Evolutionary conservation across 176 grass and related monocot genomes (phyloP), one percentile per base, ranked within the genome.

Genomic region (Phoenix dactylifera): DNA sequence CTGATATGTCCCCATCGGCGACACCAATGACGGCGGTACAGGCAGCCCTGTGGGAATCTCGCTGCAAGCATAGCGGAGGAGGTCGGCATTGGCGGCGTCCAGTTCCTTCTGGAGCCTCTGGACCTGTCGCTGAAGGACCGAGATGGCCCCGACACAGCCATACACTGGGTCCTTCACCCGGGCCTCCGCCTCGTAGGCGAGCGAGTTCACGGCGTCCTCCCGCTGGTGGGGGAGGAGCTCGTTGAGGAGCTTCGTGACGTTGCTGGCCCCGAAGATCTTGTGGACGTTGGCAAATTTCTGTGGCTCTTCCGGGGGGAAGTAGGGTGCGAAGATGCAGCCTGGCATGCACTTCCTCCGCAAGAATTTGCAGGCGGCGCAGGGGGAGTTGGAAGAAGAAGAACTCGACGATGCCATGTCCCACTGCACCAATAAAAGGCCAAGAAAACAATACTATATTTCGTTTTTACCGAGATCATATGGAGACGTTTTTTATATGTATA

Each of bases 251-350:
- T 59, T 59, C 5, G 57, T 24, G 25, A 30, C 57, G 23, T 59
- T 29, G 57, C 57, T 59, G 57, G 57, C 57, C 3, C 57, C 57
- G 7, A 59, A 59, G 15, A 59, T 28, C 57, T 59, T 59, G 57
- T 59, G 57, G 22, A 30, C 57, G 7, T 59, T 59, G 24, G 57
- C 57, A 29, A 59, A 59, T 22, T 59, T 59, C 22, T 59, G 57
- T 2, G 57, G 57, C 24, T 59, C 57, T 26, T 59, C 57, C 17
- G 57, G 25, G 24, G 24, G 57, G 6, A 59, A 59, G 15, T 59
- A 59, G 24, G 57, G 57, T 30, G 26, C 57, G 16, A 59, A 59
- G 57, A 59, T 59, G 57, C 57, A 59, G 1, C 57, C 57, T 6
- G 57, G 22, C 57, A 59, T 16, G 57, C 57, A 59, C 23, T 59